phyloP scores from a whole-genome alignment of 1,284 basidiomycete species.

The Mycena sp. region DNA sequence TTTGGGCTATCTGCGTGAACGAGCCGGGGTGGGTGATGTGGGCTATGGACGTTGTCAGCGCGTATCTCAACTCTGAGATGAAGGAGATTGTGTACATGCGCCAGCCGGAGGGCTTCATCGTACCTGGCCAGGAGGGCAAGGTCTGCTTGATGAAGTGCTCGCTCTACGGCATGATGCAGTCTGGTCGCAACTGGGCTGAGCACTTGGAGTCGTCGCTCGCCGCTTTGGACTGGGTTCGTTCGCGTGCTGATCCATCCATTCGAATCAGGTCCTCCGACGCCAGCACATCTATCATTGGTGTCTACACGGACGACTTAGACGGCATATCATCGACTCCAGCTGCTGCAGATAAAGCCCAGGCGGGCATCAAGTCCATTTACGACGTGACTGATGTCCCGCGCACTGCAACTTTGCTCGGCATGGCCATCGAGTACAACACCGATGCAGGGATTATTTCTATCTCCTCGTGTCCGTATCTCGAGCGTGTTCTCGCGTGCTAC shows the following conservation, averaged over 20 bases:
- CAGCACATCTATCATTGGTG: slow-evolving; percentile 15
- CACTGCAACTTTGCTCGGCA: slow-evolving; percentile 22
- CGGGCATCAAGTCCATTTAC: not conserved
- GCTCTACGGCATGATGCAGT: slow-evolving; percentile 26
- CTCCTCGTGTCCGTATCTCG: slow-evolving; percentile 19
- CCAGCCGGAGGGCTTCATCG: slow-evolving; percentile 30
- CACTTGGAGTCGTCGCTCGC: slow-evolving; percentile 5
- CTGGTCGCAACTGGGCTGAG: slow-evolving; percentile 20
- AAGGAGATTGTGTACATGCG: slow-evolving; percentile 50
- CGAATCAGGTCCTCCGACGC: not conserved
- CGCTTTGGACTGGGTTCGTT: slow-evolving; percentile 16
- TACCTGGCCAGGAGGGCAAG: slow-evolving; percentile 10
- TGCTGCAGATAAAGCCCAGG: slow-evolving; percentile 14
- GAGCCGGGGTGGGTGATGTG: slow-evolving; percentile 23
- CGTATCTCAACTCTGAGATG: slow-evolving; percentile 23
- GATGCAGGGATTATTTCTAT: slow-evolving; percentile 1
- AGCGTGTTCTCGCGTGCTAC: slow-evolving; percentile 18
- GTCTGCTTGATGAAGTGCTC: slow-evolving; percentile 16
- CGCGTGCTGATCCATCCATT: slow-evolving; percentile 15
- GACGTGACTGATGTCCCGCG: slow-evolving; percentile 17
- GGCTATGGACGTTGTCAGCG: slow-evolving; percentile 21
- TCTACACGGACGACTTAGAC: slow-evolving; percentile 20
- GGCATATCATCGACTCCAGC: slow-evolving; percentile 10
- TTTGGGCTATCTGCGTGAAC: slow-evolving; percentile 33
- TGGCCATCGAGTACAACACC: slow-evolving; percentile 17